Conservation (phyloP, 306 rosid species). For the Hippophae rhamnoides region DNA sequence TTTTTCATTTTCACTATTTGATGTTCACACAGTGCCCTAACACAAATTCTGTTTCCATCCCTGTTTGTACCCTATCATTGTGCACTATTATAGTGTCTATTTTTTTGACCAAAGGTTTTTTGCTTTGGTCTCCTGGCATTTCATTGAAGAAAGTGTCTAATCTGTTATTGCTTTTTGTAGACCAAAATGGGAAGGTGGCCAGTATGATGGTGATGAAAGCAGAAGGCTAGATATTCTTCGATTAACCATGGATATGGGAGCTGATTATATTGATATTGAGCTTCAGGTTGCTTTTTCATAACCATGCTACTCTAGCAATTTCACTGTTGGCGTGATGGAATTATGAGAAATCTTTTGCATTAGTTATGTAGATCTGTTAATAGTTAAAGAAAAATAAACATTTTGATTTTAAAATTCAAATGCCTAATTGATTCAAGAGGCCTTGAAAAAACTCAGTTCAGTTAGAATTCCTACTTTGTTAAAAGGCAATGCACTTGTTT, state of each 20-base stretch:
- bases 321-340: background rate
- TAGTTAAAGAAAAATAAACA: too few species aligned
- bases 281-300: conserved; percentile 50
- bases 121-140: background rate
- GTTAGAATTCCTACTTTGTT: too few species aligned
- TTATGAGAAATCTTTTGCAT: too few species aligned
- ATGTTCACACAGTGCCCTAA: too few species aligned
- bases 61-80: background rate
- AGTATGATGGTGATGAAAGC: conserved; percentile 73
- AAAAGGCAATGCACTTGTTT: too few species aligned
- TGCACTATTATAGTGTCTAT: background rate
- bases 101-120: background rate
- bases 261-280: conserved; percentile 78
- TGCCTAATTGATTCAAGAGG: background rate
- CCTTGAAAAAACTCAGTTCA: too few species aligned
- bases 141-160: conserved; percentile 2
- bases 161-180: conserved; percentile 28
- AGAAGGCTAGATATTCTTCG: conserved; percentile 51
- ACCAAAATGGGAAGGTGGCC: conserved; percentile 88
- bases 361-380: too few species aligned
- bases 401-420: background rate
- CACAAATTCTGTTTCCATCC: too few species aligned
- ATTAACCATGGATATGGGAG: conserved; percentile 70
- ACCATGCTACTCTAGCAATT: conserved; percentile 4
- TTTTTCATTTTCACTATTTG: too few species aligned